Base-by-base conservation (phyloP, 225 moss, liverwort and hornwort species). In the Anthoceros angustus region DNA sequence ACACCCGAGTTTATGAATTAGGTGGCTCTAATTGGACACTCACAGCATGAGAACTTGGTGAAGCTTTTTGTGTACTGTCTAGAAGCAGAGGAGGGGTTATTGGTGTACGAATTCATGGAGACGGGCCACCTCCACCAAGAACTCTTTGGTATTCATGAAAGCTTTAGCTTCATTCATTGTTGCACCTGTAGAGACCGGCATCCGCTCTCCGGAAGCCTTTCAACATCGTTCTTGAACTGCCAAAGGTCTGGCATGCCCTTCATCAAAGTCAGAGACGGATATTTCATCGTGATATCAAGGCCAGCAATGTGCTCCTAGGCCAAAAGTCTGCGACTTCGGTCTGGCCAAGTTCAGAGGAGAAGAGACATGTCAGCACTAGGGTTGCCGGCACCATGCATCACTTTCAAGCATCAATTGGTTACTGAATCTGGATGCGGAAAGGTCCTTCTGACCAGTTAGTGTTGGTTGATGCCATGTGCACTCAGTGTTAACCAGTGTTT, bases 401-500 rank as follows among this genome's bases (percentile, higher is more conserved):
- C 55, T 55, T 5, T 18, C 5, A 55, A 55, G 55, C 55, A 55
- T 12, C 18, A 12, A 0, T 1, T 12, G 5, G 46, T 48, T 18
- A 48, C 46, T 48, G 12, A 48, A 48, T n/a, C 12, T 48, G 12
- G 46, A 48, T 12, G 2, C 2, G 1, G 46, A 18, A 12, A 48
- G 46, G 18, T 48, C 14, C 46, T 48, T 6, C 5, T 12, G 1
- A 48, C 46, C 46, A 18, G 2, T 18, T 48, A 5, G 46, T 55
- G 14, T 7, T 55, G 18, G 14, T 55, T 55, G 55, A 23, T 55
- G 64, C 23, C 39, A 14, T 66, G 15, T 66, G 23, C 66, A 14
- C 25, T 39, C 41, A 66, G 66, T 42, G 66, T 66, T 5, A 66
- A 55, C n/a, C 18, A 20, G 55, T 55, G 55, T 20, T 55, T 18